These are phyloP conservation scores for Vicia villosa DNA, from an alignment of 306 rosid species.

Conservation along the genomic window DNA sequence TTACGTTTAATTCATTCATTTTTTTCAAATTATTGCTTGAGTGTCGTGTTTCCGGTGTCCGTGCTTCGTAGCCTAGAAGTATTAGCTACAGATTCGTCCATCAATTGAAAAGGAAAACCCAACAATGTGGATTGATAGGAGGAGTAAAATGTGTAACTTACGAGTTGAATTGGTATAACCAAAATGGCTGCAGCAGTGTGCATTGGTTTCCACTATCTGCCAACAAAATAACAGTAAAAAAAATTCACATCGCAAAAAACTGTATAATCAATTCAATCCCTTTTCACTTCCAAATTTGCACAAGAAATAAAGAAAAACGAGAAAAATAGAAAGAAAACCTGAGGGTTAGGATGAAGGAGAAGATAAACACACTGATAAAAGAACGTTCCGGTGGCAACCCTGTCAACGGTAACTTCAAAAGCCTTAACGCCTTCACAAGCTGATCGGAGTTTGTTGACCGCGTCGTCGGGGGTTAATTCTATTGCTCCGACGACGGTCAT, in stretches of 20 bases:
- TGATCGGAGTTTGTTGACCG: constrained; percentile 54
- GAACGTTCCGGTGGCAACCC: constrained; percentile 67
- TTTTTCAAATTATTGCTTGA: too few relatives aligned
- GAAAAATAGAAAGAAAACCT: constrained; percentile 36
- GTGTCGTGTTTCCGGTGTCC: too few relatives aligned
- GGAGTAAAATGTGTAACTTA: constrained; percentile 44
- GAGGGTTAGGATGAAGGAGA: constrained; percentile 60
- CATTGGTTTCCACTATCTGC: constrained; percentile 63
- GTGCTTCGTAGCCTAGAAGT: too few relatives aligned
- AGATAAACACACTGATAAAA: constrained; percentile 79
- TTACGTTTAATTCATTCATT: too few relatives aligned
- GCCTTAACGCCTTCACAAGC: constrained; percentile 58
- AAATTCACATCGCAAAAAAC: not conserved
- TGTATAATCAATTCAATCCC: not conserved
- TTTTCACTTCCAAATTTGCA: too few relatives aligned
- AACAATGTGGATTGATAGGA: not conserved
- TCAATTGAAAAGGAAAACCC: too few relatives aligned
- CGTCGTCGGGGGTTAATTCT: constrained; percentile 59
- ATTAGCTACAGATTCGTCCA: too few relatives aligned
- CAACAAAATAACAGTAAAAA: not conserved
- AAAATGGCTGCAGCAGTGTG: constrained; percentile 55
- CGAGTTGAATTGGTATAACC: constrained; percentile 55
- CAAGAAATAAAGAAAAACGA: not conserved
- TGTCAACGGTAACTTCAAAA: constrained; percentile 60
- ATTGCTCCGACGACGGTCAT: constrained; percentile 83